Percentiles rank a stretch among this genome's conserved stretches.
Conservation (phyloP, 371 early-diverging fungal species). For the Mucor ambiguus region DNA sequence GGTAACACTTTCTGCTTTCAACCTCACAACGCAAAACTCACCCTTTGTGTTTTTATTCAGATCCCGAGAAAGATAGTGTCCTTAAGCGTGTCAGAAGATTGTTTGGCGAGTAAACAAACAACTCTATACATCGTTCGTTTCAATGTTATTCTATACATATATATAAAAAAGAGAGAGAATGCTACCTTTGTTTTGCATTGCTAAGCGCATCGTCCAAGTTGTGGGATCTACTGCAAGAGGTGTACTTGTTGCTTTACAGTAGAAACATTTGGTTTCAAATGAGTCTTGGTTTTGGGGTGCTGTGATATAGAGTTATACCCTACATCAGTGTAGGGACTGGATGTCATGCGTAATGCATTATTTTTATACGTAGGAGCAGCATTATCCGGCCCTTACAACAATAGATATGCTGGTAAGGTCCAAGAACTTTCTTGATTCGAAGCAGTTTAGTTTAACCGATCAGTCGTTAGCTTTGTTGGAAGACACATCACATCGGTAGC, state of each 20-base stretch:
- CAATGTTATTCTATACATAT: not conserved
- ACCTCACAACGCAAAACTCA: not conserved
- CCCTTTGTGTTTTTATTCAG: conserved; percentile 26
- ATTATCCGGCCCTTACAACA: too few species aligned
- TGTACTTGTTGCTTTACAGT: not conserved
- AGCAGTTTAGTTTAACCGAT: not conserved
- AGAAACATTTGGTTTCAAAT: not conserved
- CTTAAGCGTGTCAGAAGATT: conserved; percentile 93
- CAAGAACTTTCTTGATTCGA: too few species aligned
- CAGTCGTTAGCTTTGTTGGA: not conserved
- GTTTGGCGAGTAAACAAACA: conserved; percentile 74
- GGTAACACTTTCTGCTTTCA: conserved; percentile 42
- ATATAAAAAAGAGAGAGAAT: not conserved
- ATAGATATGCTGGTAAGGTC: too few species aligned
- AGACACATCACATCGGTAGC: too few species aligned
- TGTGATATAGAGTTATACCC: too few species aligned
- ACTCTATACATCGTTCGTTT: not conserved
- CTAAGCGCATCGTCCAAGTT: not conserved
- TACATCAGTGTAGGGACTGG: too few species aligned
- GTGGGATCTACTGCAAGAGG: not conserved
- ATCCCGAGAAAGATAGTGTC: conserved; percentile 92
- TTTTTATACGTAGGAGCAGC: too few species aligned
- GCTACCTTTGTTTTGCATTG: not conserved
- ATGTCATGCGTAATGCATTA: too few species aligned
- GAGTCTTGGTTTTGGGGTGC: not conserved